Conservation (phyloP, 2,329 filamentous ascomycete genomes). For the Erysiphe pulchra region DNA sequence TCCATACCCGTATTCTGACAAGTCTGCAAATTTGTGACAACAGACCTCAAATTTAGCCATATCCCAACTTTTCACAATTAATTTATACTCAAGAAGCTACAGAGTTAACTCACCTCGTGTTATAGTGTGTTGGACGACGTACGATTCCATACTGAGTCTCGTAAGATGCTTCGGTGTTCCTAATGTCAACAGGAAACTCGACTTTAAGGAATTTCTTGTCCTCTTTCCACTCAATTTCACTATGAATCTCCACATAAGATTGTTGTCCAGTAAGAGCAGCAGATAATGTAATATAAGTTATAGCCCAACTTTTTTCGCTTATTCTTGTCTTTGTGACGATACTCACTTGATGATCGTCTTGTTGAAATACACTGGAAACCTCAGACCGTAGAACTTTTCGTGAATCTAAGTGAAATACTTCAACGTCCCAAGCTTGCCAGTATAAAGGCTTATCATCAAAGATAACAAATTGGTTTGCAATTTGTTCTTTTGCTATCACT, state of each 20-base stretch:
- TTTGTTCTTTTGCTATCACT: conserved; percentile 43
- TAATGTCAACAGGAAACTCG: conserved; percentile 81
- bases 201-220: conserved; percentile 97
- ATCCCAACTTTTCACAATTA: conserved; percentile 36
- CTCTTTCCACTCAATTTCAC: conserved; percentile 90
- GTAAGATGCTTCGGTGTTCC: conserved; percentile 79
- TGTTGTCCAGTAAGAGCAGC: conserved; percentile 38
- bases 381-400: conserved; percentile 47
- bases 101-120: conserved; percentile 38
- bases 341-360: conserved; percentile 50
- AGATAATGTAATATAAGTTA: conserved; percentile 58
- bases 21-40: conserved; percentile 80
- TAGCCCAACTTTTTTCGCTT: conserved; percentile 64
- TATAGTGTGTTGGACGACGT: conserved; percentile 83
- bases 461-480: conserved; percentile 76
- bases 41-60: conserved; percentile 97
- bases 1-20: conserved; percentile 70
- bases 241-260: conserved; percentile 51
- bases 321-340: conserved; percentile 69
- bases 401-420: conserved; percentile 82
- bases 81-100: conserved; percentile 5
- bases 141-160: conserved; percentile 87
- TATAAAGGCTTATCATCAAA: conserved; percentile 95
- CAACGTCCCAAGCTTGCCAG: conserved; percentile 96
- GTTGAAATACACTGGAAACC: conserved; percentile 44